phyloP scores from a whole-genome alignment of 345 rosid genomes.

The Viola odorata region DNA sequence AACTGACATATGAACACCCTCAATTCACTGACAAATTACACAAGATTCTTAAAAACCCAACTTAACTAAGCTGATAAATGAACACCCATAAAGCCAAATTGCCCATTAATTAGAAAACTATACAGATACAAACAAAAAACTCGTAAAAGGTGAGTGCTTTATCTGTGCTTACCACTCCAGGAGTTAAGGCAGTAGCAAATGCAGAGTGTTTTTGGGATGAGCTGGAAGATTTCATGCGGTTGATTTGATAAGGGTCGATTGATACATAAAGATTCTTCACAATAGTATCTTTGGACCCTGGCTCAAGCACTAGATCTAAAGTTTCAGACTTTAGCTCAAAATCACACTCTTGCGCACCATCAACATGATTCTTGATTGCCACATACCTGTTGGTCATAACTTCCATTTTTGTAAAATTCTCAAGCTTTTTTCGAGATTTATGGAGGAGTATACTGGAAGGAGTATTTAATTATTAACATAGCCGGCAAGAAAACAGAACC shows the following conservation, averaged over 20 bases:
- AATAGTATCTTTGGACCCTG: slow-evolving; percentile 23
- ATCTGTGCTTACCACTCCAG: slow-evolving; percentile 34
- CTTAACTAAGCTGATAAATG: no score
- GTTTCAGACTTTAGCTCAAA: slow-evolving; percentile 31
- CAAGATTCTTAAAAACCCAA: no score
- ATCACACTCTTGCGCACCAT: slow-evolving; percentile 29
- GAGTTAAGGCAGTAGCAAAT: slow-evolving; percentile 19
- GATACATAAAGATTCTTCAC: slow-evolving; percentile 48
- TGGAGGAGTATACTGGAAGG: no score
- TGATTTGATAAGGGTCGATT: slow-evolving; percentile 53
- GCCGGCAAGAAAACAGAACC: no score
- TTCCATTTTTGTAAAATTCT: background rate
- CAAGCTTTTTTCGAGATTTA: no score
- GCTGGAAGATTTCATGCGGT: slow-evolving; percentile 45
- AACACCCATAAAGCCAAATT: no score
- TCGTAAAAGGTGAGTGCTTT: no score
- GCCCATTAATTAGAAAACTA: no score
- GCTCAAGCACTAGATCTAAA: slow-evolving; percentile 15
- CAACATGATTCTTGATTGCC: slow-evolving; percentile 26
- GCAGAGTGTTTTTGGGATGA: slow-evolving; percentile 23
- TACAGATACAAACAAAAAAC: no score
- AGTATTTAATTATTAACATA: no score
- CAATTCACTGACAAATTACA: no score
- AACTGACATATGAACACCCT: background rate
- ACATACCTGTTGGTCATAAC: slow-evolving; percentile 24